Percentiles rank a stretch among this genome's conserved stretches.
phyloP scores from a whole-genome alignment of 306 rosid species.

The Begonia fuchsioides region DNA sequence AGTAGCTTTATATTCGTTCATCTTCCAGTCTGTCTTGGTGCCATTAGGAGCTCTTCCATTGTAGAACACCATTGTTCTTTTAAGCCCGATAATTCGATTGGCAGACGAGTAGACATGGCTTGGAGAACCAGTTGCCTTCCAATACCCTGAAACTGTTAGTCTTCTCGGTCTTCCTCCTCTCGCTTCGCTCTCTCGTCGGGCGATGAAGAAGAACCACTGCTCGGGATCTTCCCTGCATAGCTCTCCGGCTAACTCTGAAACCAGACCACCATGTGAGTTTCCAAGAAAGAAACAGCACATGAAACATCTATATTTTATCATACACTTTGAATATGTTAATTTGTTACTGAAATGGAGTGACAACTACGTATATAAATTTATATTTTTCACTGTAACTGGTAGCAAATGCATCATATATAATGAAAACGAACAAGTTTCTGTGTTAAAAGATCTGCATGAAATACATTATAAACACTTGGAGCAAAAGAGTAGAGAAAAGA shows the following conservation, averaged over 20 bases:
- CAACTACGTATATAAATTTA: too few species aligned
- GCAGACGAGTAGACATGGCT: conserved; percentile 46
- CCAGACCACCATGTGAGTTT: not conserved
- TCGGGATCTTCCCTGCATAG: conserved; percentile 39
- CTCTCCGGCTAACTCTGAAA: conserved; percentile 54
- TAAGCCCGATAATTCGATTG: conserved; percentile 42
- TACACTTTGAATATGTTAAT: too few species aligned
- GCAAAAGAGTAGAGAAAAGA: too few species aligned
- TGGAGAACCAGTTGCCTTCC: conserved; percentile 93
- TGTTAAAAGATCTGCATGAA: too few species aligned
- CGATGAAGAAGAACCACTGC: conserved; percentile 84
- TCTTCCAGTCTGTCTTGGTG: conserved; percentile 76
- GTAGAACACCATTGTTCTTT: conserved; percentile 84
- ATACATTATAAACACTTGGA: too few species aligned
- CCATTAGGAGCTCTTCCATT: conserved; percentile 70
- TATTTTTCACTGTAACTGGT: too few species aligned
- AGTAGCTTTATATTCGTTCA: conserved; percentile 73
- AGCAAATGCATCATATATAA: too few species aligned
- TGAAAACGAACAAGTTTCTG: too few species aligned
- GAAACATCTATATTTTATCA: too few species aligned
- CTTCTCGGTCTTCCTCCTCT: conserved; percentile 80
- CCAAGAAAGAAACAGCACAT: too few species aligned
- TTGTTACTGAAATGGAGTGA: too few species aligned
- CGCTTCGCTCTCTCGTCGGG: conserved; percentile 70
- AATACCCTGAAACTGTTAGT: conserved; percentile 54